A percentile compares a stretch with the other conserved stretches of the same genome.
These are phyloP conservation scores for Fusarium succisae DNA, from an alignment of 2,329 filamentous ascomycete species.

Conservation along the genomic window DNA sequence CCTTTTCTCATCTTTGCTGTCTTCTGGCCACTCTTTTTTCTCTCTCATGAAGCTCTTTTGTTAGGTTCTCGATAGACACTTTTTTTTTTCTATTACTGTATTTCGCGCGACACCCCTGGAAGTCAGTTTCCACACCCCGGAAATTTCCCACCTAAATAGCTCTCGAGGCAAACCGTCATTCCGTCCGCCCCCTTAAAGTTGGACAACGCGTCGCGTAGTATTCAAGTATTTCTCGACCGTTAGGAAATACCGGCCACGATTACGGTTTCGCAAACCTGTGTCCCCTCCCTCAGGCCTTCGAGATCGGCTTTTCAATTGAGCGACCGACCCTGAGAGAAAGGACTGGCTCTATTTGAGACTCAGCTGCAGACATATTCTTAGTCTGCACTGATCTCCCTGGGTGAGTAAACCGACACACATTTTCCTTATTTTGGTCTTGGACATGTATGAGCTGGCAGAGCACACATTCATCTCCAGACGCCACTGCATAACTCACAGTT, in stretches of 20 bases:
- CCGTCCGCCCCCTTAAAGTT: constrained; percentile 42
- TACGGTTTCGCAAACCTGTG: constrained; percentile 30
- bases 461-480: constrained; percentile 36
- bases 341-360: constrained; percentile 54
- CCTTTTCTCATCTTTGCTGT: constrained; percentile 30
- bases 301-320: constrained; percentile 38
- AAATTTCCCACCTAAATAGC: constrained; percentile 37
- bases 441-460: constrained; percentile 29
- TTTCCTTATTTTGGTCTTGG: constrained; percentile 18
- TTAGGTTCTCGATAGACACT: constrained; percentile 32
- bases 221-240: constrained; percentile 27
- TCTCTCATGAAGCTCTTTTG: constrained; percentile 42
- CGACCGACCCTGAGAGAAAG: constrained; percentile 43
- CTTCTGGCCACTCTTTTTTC: constrained; percentile 40
- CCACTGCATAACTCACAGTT: constrained; percentile 36
- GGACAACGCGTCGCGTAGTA: constrained; percentile 49
- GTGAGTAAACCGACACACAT: constrained; percentile 47
- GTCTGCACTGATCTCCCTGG: constrained; percentile 71
- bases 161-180: constrained; percentile 35
- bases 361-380: constrained; percentile 66
- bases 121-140: constrained; percentile 37
- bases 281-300: constrained; percentile 32
- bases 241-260: constrained; percentile 26
- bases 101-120: constrained; percentile 37
- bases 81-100: constrained; percentile 17